These are phyloP conservation scores for Fraxinus paxiana DNA, from an alignment of 305 asterid genomes.

Conservation along the genomic window DNA sequence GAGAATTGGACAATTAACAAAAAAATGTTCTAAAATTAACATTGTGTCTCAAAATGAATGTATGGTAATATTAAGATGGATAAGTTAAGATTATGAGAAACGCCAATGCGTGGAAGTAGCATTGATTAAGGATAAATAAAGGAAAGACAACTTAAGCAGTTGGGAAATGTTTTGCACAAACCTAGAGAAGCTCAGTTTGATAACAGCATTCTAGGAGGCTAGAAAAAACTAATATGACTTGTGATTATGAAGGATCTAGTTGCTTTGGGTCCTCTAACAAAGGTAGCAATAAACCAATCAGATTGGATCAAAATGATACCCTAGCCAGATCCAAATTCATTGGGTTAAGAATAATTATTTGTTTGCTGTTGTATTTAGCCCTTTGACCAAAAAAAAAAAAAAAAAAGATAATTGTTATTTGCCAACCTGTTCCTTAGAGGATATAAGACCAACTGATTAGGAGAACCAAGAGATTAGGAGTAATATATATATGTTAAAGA, in stretches of 20 bases:
- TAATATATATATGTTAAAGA: neutral
- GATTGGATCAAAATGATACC: neutral
- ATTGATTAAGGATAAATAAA: neutral
- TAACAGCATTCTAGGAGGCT: neutral
- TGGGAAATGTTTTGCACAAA: neutral
- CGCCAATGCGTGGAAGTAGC: neutral
- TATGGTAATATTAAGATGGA: neutral
- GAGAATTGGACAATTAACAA: neutral
- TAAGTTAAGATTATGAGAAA: neutral
- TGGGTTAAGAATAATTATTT: neutral
- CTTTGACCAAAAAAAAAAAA: neutral
- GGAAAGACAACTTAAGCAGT: neutral
- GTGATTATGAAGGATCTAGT: neutral
- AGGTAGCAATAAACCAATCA: neutral
- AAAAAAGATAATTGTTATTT: neutral
- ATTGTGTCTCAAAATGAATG: neutral
- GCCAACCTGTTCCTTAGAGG: neutral
- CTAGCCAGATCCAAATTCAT: neutral
- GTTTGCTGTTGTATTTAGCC: neutral
- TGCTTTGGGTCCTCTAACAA: neutral
- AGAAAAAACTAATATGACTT: neutral
- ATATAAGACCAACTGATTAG: neutral
- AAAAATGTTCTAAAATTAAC: neutral
- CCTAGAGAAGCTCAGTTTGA: neutral
- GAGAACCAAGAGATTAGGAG: neutral